A percentile compares a stretch with the other conserved stretches of the same genome.
These are phyloP conservation scores for Metschnikowia lunata DNA, from an alignment of 805 yeast species.

Conservation along the genomic window DNA sequence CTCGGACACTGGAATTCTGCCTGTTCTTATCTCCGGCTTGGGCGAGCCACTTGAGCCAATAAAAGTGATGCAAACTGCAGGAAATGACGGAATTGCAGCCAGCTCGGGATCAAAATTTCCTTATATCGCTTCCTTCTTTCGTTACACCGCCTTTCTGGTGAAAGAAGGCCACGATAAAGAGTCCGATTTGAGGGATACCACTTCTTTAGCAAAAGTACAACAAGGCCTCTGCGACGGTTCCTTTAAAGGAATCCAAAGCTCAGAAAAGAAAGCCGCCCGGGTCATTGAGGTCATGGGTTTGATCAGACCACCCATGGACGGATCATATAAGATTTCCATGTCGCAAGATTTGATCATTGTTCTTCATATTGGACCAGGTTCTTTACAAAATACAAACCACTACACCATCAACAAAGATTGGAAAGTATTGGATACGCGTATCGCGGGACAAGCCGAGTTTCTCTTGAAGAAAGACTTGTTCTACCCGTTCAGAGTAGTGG, in stretches of 20 bases:
- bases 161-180: background rate
- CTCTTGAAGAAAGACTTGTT: background rate
- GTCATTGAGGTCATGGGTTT: background rate
- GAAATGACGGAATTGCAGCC: too few relatives aligned
- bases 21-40: too few relatives aligned
- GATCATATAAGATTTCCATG: background rate
- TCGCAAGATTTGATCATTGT: background rate
- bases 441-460: background rate
- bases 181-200: too few relatives aligned
- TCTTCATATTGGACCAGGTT: background rate
- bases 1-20: too few relatives aligned
- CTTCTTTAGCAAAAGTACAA: background rate
- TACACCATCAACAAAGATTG: background rate
- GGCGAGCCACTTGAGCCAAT: too few relatives aligned
- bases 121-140: background rate
- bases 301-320: background rate
- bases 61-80: too few relatives aligned
- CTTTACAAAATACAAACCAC: background rate
- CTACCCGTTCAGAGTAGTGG: slow-evolving; percentile 3
- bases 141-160: background rate
- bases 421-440: background rate
- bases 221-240: background rate
- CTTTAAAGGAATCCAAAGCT: background rate
- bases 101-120: too few relatives aligned
- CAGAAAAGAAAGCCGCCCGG: background rate